Evolutionary conservation across 306 rosid species (phyloP).

Genomic region (Lablab purpureus): DNA sequence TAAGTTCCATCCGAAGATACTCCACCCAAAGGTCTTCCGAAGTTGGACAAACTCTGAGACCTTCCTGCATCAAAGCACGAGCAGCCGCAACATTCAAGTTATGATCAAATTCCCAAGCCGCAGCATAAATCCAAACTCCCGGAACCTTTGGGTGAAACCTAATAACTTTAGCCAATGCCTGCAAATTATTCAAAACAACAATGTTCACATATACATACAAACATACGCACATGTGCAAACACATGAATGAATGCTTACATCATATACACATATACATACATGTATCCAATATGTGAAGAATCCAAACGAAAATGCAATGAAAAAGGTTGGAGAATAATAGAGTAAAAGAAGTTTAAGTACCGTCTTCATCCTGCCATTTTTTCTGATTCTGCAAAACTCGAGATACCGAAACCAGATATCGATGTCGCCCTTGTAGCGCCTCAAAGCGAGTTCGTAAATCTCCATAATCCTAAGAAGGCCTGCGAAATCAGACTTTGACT

Average conservation of each 20-base stretch:
- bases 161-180: constrained; percentile 80
- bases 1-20: constrained; percentile 96
- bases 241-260: background rate
- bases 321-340: background rate
- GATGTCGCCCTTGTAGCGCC: constrained; percentile 57
- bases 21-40: constrained; percentile 96
- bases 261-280: background rate
- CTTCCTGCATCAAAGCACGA: constrained; percentile 89
- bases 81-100: constrained; percentile 82
- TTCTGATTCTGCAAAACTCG: constrained; percentile 72
- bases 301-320: background rate
- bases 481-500: constrained; percentile 52
- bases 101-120: constrained; percentile 97
- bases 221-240: background rate
- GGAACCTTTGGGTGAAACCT: constrained; percentile 94
- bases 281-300: background rate
- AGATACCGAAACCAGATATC: constrained; percentile 57
- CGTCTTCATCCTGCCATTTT: constrained; percentile 88
- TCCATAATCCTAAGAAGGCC: constrained; percentile 44
- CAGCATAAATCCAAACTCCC: constrained; percentile 93
- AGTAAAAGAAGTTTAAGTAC: constrained; percentile 33
- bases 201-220: background rate
- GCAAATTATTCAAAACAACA: constrained; percentile 16
- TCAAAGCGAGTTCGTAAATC: constrained; percentile 53
- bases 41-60: constrained; percentile 77